Evolutionary conservation across 768 basidiomycete genomes (phyloP).

Genomic region (Kwoniella shandongensis): DNA sequence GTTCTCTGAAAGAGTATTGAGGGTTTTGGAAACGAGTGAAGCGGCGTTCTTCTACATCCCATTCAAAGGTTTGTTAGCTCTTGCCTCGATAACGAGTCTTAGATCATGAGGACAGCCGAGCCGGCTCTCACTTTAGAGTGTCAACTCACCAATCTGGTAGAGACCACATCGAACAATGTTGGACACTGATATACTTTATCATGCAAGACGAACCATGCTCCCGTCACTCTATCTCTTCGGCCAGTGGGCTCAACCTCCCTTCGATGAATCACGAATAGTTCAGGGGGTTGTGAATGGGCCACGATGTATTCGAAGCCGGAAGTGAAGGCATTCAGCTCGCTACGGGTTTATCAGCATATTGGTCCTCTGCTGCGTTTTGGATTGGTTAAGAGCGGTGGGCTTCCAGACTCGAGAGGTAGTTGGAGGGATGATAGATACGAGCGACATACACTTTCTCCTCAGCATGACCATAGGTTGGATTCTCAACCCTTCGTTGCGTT

Average conservation of each 20-base stretch:
- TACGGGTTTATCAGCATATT: not conserved
- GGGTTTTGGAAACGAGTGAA: conserved; percentile 32
- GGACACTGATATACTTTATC: conserved; percentile 46
- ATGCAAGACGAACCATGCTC: conserved; percentile 37
- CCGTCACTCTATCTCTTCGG: conserved; percentile 24
- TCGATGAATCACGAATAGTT: conserved; percentile 37
- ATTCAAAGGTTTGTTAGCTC: too few species aligned
- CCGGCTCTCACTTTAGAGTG: too few species aligned
- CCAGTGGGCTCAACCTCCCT: conserved; percentile 31
- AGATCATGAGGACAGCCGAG: too few species aligned
- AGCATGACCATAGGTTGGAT: conserved; percentile 39
- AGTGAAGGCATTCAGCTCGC: conserved; percentile 37
- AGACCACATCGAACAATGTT: conserved; percentile 37
- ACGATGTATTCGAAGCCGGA: conserved; percentile 47
- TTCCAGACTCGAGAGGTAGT: conserved; percentile 1
- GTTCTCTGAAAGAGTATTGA: conserved; percentile 29
- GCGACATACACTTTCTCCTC: conserved; percentile 44
- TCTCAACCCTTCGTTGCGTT: conserved; percentile 37
- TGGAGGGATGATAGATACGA: not conserved
- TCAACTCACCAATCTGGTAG: conserved; percentile 34
- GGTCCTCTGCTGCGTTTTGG: not conserved
- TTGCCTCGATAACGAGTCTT: too few species aligned
- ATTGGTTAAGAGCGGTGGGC: not conserved
- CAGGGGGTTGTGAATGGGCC: conserved; percentile 38
- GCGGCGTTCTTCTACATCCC: conserved; percentile 36